These are phyloP conservation scores for Kregervanrija pseudodelftensis DNA, from an alignment of 805 yeast genomes.

Conservation along the genomic window DNA sequence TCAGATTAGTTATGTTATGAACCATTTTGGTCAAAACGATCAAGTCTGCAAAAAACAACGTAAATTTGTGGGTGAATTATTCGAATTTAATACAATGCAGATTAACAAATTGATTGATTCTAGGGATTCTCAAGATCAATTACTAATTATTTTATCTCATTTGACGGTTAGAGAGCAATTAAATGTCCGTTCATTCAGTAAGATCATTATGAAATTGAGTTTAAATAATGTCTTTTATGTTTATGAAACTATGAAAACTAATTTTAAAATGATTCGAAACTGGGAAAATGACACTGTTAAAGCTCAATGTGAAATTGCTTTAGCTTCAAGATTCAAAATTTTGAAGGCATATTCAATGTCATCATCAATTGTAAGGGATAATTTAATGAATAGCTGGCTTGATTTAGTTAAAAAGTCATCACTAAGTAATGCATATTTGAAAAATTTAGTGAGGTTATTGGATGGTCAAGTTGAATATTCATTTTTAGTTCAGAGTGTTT, in stretches of 20 bases:
- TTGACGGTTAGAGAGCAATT: conserved; percentile 13
- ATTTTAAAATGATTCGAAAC: conserved; percentile 4
- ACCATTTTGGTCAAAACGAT: too few species aligned
- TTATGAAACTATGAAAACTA: conserved; percentile 6
- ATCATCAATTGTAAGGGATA: conserved; percentile 9
- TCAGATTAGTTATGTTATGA: too few species aligned
- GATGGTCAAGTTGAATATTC: conserved; percentile 9
- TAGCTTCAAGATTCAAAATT: conserved; percentile 20
- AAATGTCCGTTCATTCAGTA: conserved; percentile 9
- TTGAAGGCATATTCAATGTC: conserved; percentile 12
- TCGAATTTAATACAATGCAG: background rate
- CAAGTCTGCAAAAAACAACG: too few species aligned
- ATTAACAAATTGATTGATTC: background rate
- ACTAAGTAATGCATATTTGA: conserved; percentile 7
- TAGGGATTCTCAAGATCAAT: conserved; percentile 7
- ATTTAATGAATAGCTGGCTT: conserved; percentile 17
- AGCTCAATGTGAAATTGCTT: conserved; percentile 14
- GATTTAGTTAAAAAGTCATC: conserved; percentile 9
- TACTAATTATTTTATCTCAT: conserved; percentile 16
- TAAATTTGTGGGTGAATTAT: background rate
- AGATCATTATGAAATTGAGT: conserved; percentile 15
- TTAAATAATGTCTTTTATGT: conserved; percentile 10
- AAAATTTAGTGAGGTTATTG: conserved; percentile 16
- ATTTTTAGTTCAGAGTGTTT: conserved; percentile 8
- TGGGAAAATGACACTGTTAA: conserved; percentile 8